Base-by-base conservation (phyloP, 768 basidiomycete genomes). In the Suillus luteus region DNA sequence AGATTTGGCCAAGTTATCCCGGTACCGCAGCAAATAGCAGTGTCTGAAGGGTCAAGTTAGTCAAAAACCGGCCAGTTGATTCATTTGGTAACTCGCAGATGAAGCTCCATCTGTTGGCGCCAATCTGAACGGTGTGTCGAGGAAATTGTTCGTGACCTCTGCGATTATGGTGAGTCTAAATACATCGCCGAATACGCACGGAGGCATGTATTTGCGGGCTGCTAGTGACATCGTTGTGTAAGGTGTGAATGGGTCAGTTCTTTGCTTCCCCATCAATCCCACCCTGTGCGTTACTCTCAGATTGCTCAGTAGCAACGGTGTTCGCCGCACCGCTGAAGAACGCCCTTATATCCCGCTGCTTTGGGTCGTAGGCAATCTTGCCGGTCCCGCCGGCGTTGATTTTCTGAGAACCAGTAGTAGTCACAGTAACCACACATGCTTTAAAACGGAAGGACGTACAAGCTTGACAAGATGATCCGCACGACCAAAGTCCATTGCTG, bases 381-480 rank as follows among this genome's bases (percentile, higher is more conserved):
- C 91, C 88, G 54, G 92, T 88, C 1, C 93, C 92, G 3, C 91
- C 91, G 64, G 82, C 85, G 73, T 95, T 92, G 5, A 92, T 85
- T 55, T 77, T 81, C 84, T 85, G 65, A 59, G 51, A 59, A 72
- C 71, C 78, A 62, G 35, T 55, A 57, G 51, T 70, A 46, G n/a
- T n/a, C n/a, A n/a, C n/a, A n/a, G 63, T 40, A 17, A 10, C 37
- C 37, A 17, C 5, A 24, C 15, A 17, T 24, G 4, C 10, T 10
- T 38, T 0, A 40, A 40, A 57, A 55, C 37, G 27, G 33, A 19
- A 22, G 11, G 22, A 79, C 87, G 71, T 63, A 91, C 91, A 31
- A 92, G 75, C 17, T 78, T 77, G 55, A 78, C 70, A 40, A 84
- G 77, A 74, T 92, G 90, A 51, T 85, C 80, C 66, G 83, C 80